Percentiles rank a stretch among this genome's conserved stretches.
phyloP scores from a whole-genome alignment of 257 asterid genomes.

The Petunia secreta region DNA sequence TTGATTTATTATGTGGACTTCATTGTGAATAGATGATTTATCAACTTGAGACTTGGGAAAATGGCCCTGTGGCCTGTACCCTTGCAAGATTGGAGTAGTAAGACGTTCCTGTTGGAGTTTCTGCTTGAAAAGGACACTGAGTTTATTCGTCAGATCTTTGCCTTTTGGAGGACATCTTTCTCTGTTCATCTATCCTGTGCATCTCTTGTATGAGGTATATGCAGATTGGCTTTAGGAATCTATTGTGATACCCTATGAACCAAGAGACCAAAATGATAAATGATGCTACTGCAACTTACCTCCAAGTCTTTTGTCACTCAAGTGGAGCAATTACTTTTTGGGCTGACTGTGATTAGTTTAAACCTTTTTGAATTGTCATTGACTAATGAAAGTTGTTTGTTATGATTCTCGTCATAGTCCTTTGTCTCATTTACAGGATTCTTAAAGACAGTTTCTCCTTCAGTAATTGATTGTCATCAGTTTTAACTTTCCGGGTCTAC shows the following conservation, averaged over 20 bases:
- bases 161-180: constrained; percentile 13
- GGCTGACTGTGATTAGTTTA: neutral
- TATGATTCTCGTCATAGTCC: neutral
- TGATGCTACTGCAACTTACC: neutral
- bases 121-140: neutral
- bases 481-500: constrained; percentile 2
- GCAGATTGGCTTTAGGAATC: constrained; percentile 3
- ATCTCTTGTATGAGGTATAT: constrained; percentile 8
- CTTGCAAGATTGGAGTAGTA: neutral
- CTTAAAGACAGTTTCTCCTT: constrained; percentile 3
- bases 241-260: neutral
- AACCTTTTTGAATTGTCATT: neutral
- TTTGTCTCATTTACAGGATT: constrained; percentile 24
- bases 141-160: neutral
- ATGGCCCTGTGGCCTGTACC: neutral
- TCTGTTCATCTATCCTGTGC: constrained; percentile 13
- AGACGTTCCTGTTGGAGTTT: neutral
- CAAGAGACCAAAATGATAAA: constrained; percentile 7
- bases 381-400: constrained; percentile 9
- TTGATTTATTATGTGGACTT: neutral
- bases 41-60: constrained; percentile 8
- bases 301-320: neutral
- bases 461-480: constrained; percentile 1
- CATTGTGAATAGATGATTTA: neutral
- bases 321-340: constrained; percentile 5